Percentiles rank a stretch among this genome's conserved stretches.
phyloP scores from a whole-genome alignment of 1,284 basidiomycete species.

The Ganoderma resinaceum region DNA sequence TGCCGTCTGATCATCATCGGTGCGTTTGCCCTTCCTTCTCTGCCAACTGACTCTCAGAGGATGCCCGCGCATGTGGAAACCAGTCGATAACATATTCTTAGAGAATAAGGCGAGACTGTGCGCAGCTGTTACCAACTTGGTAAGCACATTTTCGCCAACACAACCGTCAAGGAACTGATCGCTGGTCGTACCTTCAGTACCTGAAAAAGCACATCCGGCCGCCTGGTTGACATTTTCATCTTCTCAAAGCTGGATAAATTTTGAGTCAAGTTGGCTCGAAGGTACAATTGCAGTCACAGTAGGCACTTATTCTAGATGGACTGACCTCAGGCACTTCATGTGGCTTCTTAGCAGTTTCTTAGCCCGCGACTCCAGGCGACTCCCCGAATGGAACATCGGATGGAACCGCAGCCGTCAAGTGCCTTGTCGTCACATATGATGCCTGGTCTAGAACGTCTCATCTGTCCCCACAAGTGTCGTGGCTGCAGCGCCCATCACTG shows the following conservation, averaged over 20 bases:
- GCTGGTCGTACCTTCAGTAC: background rate
- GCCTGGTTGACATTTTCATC: background rate
- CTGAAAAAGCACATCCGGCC: background rate
- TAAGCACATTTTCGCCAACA: background rate
- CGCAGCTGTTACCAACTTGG: background rate
- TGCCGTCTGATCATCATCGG: conserved; percentile 12
- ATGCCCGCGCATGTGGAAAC: background rate
- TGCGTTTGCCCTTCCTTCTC: background rate
- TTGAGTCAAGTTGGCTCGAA: background rate
- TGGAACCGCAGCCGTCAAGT: background rate
- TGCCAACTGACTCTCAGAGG: background rate
- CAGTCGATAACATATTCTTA: background rate
- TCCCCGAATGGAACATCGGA: background rate
- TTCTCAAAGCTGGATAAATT: background rate
- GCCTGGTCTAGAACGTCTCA: background rate
- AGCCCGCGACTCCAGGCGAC: no score
- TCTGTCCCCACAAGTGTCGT: background rate
- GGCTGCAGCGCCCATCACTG: background rate
- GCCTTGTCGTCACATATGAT: background rate
- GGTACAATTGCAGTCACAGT: background rate
- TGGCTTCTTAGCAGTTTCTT: background rate
- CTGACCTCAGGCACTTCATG: background rate
- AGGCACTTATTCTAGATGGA: conserved; percentile 1
- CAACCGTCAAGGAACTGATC: background rate
- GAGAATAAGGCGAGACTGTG: background rate